Evolutionary conservation across 495 filamentous ascomycete genomes (phyloP), one percentile per base, ranked within the genome.

Genomic region (Physcia stellaris): DNA sequence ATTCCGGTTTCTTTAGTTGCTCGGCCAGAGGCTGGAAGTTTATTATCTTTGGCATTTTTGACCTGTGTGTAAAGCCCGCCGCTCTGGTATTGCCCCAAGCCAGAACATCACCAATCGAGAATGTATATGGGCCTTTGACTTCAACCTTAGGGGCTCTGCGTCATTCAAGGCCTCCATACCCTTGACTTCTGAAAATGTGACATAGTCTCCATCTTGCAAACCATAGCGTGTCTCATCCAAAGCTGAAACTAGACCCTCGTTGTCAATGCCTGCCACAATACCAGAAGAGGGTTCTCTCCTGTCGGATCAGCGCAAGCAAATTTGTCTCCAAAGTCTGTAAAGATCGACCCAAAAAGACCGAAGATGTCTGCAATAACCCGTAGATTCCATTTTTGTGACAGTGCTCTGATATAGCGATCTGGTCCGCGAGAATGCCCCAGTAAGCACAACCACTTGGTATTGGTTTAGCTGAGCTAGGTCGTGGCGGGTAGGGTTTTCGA

Each of bases 211-310:
- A 69, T 96, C 90, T 56, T 94, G 84, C 21, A 99, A 65, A 12
- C 92, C 92, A 54, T 99, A 92, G 38, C 92, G 73, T 3, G 83
- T 93, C 59, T 99, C 92, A 54, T 99, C 92, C 17, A 96, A 67
- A 6, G 87, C 86, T 32, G 88, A 94, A 4, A 99, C 92, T 43
- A 96, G 53, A 19, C 92, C 92, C 23, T 85, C 80, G 31, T 83
- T 73, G 48, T 86, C 78, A 47, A 99, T 92, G 26, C 67, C 80
- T 6, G 90, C 88, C 23, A 99, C 72, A 42, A 99, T 96, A 15
- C 92, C 92, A 51, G 59, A n/a, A 80, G 63, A 19, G 83, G 78
- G 35, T 79, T 80, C 59, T 99, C 92, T 42, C 92, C 92, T 9
- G 81, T 95, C 9, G 87, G 63, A 56, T 99, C 92, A 37, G 85